Evolutionary conservation across 495 filamentous ascomycete species (phyloP).

Genomic region (Talaromyces proteolyticus): DNA sequence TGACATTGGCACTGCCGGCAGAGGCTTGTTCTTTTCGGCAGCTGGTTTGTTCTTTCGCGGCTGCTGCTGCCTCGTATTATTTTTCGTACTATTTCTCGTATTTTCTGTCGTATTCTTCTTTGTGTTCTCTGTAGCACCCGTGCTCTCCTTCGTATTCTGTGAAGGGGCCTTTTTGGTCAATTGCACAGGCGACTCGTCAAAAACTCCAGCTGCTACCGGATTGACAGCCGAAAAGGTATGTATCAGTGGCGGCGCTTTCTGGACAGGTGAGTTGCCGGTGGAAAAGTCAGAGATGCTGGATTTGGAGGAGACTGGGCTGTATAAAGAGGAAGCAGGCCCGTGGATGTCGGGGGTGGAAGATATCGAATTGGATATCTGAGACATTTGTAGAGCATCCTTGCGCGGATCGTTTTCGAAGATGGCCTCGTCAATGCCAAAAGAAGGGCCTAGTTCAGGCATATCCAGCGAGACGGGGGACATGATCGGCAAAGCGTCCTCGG

Average conservation of each 20-base stretch:
- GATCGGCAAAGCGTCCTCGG: neutral
- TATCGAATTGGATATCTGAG: neutral
- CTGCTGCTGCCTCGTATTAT: too few relatives aligned
- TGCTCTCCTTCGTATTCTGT: too few relatives aligned
- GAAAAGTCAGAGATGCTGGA: neutral
- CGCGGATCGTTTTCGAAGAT: neutral
- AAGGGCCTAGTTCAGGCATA: neutral
- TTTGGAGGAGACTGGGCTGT: conserved; percentile 23
- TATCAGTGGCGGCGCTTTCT: neutral
- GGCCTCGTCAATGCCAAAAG: neutral
- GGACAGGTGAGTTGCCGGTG: neutral
- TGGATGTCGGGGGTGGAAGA: neutral
- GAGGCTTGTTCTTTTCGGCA: conserved; percentile 32
- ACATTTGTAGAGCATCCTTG: neutral
- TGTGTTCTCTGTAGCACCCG: too few relatives aligned
- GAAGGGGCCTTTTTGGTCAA: too few relatives aligned
- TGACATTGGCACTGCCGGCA: conserved; percentile 27
- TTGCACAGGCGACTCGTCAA: conserved; percentile 29
- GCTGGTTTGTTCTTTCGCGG: too few relatives aligned
- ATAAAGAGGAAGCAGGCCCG: conserved; percentile 29
- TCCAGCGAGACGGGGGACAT: conserved; percentile 1
- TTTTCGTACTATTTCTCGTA: too few relatives aligned
- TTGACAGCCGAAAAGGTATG: conserved; percentile 24
- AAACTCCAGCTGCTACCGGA: conserved; percentile 33
- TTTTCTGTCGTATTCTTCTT: too few relatives aligned